phyloP scores from a whole-genome alignment of 2,329 filamentous ascomycete genomes.

The Fusarium marasasianum region DNA sequence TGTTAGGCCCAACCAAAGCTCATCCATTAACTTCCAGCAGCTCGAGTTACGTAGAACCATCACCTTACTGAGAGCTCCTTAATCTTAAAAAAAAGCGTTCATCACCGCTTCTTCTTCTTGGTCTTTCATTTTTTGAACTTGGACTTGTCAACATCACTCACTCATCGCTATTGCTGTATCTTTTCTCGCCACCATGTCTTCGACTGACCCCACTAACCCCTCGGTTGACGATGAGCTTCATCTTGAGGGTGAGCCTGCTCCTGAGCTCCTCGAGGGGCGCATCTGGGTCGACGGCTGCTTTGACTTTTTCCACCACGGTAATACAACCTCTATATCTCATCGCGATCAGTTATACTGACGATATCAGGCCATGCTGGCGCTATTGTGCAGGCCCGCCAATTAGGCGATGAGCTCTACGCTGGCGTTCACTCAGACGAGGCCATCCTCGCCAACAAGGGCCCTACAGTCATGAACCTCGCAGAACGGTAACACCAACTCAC shows the following conservation, averaged over 20 bases:
- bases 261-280: slow-evolving; percentile 71
- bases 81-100: slow-evolving; percentile 3
- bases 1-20: slow-evolving; percentile 18
- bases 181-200: slow-evolving; percentile 25
- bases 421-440: slow-evolving; percentile 96
- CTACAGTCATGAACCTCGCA: slow-evolving; percentile 92
- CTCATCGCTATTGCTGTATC: neutral
- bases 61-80: neutral
- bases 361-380: slow-evolving; percentile 89
- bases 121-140: neutral
- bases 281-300: slow-evolving; percentile 99
- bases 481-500: slow-evolving; percentile 70
- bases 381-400: slow-evolving; percentile 92
- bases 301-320: slow-evolving; percentile 97
- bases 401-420: slow-evolving; percentile 88
- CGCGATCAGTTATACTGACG: neutral
- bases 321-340: rapidly evolving
- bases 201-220: slow-evolving; percentile 37
- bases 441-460: slow-evolving; percentile 96
- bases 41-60: slow-evolving; percentile 21
- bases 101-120: slow-evolving; percentile 1
- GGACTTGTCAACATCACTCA: neutral
- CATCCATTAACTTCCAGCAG: slow-evolving; percentile 17
- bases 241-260: slow-evolving; percentile 58
- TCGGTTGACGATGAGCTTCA: slow-evolving; percentile 37